Evolutionary conservation across 306 rosid species (phyloP).

Genomic region (Casuarina glauca): DNA sequence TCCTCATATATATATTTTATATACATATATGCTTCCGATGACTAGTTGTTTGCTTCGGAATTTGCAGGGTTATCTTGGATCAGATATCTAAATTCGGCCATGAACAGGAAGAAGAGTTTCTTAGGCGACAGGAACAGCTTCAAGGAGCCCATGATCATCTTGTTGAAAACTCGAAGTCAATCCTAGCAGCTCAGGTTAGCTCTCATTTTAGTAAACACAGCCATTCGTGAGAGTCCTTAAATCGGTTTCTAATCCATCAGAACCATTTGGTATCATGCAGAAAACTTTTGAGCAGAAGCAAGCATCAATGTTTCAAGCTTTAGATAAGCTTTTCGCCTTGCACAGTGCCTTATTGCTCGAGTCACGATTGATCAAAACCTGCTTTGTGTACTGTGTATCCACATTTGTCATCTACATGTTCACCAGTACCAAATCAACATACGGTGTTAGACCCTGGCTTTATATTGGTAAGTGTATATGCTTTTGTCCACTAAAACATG

Average conservation of each 20-base stretch:
- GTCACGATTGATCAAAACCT: slow-evolving; percentile 67
- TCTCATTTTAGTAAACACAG: no score
- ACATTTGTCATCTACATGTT: slow-evolving; percentile 70
- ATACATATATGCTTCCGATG: neutral
- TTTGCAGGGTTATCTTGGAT: slow-evolving; percentile 55
- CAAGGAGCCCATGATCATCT: slow-evolving; percentile 63
- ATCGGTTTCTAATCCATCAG: slow-evolving; percentile 10
- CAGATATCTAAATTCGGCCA: slow-evolving; percentile 54
- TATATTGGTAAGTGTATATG: slow-evolving; percentile 47
- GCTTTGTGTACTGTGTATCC: slow-evolving; percentile 52
- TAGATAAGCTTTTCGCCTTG: slow-evolving; percentile 70
- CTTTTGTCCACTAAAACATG: neutral
- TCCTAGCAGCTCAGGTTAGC: slow-evolving; percentile 66
- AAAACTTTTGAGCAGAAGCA: slow-evolving; percentile 82
- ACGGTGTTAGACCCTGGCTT: slow-evolving; percentile 64
- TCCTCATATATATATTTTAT: neutral
- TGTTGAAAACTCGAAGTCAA: slow-evolving; percentile 63
- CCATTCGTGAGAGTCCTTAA: neutral
- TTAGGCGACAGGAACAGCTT: slow-evolving; percentile 52
- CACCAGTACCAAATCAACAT: slow-evolving; percentile 84
- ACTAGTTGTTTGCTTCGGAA: neutral
- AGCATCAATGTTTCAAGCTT: slow-evolving; percentile 65
- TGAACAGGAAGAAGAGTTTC: slow-evolving; percentile 66
- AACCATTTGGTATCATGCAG: slow-evolving; percentile 30
- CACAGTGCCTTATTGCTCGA: slow-evolving; percentile 77